A percentile compares a stretch with the other conserved stretches of the same genome.
phyloP scores from a whole-genome alignment of 2,329 filamentous ascomycete genomes.

The Calonectria naviculata region DNA sequence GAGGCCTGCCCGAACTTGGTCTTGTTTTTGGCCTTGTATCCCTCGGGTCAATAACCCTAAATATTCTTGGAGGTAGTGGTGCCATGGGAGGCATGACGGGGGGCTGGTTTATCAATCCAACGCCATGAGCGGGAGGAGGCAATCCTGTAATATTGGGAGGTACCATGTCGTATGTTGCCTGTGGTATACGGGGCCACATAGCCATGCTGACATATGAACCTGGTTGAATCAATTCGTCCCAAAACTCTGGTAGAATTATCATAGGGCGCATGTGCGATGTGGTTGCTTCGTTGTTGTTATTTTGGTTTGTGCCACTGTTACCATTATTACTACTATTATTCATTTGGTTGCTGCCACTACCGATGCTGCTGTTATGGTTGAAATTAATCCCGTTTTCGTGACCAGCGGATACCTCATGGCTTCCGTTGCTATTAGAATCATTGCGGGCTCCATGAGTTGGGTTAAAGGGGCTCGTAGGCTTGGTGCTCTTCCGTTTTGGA shows the following conservation, averaged over 20 bases:
- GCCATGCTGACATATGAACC: slow-evolving; percentile 21
- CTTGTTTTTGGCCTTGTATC: slow-evolving; percentile 18
- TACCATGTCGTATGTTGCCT: background rate
- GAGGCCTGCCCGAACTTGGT: slow-evolving; percentile 19
- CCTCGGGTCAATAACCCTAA: slow-evolving; percentile 10
- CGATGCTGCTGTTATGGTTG: background rate
- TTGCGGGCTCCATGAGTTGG: background rate
- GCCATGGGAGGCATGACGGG: slow-evolving; percentile 18
- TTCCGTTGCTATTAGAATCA: background rate
- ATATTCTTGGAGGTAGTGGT: slow-evolving; percentile 17
- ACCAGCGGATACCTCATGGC: background rate
- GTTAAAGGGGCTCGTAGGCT: background rate
- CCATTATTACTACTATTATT: background rate
- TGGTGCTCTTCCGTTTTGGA: slow-evolving; percentile 2
- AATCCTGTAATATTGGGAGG: slow-evolving; percentile 2
- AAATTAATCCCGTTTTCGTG: background rate
- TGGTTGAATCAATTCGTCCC: slow-evolving; percentile 26
- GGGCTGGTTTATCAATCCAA: slow-evolving; percentile 8
- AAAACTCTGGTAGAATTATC: slow-evolving; percentile 24
- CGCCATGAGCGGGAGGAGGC: background rate
- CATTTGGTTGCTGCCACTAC: background rate
- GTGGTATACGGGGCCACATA: slow-evolving; percentile 12
- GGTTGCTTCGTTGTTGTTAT: background rate
- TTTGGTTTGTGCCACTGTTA: background rate
- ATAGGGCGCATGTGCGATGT: slow-evolving; percentile 11